Evolutionary conservation across 2,329 filamentous ascomycete species (phyloP), one percentile per base, ranked within the genome.

Genomic region (Aquanectria penicillioides): DNA sequence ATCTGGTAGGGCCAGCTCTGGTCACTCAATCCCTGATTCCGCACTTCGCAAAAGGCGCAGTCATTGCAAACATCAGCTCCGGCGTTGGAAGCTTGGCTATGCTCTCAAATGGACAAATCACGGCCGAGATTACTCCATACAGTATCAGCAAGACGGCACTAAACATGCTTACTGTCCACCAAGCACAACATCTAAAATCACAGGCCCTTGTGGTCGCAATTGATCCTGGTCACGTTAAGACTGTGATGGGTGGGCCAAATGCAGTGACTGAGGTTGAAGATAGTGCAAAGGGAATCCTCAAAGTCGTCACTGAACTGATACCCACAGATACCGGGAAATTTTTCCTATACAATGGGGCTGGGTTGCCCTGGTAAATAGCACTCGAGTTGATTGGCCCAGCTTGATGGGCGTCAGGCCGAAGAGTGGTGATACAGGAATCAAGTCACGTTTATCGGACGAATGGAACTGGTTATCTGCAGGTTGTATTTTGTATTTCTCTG

Each of bases 161-260:
- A 13, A 47, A 47, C 43, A 47, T 47, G 43, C 29, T 47, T 18
- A 47, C 43, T 2, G 18, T 47, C n/a, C 43, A 47, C 22, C 43
- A 47, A 15, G 43, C 29, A 13, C n/a, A 20, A 3, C 43, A 47
- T 5, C 18, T 47, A 10, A n/a, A 9, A 3, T 31, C 26, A 6
- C 17, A 11, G 28, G 43, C 29, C 2, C 23, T n/a, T 25, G 43
- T 33, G 29, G 43, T 47, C 6, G 18, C 18, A 6, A 47, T 47
- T 47, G 26, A 47, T 17, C 29, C 43, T 2, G 12, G 18, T 3
- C 43, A 47, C 25, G 43, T 47, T 0, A 33, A 47, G 26, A 47
- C 43, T 13, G 13, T n/a, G 12, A 47, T 34, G 18, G 26, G 43
- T 20, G 18, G 29, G 6, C 3, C 29, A 8, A 12, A 34, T 11